These are phyloP conservation scores for Tolypocladium capitatum DNA, from an alignment of 2,329 filamentous ascomycete species.

Conservation along the genomic window DNA sequence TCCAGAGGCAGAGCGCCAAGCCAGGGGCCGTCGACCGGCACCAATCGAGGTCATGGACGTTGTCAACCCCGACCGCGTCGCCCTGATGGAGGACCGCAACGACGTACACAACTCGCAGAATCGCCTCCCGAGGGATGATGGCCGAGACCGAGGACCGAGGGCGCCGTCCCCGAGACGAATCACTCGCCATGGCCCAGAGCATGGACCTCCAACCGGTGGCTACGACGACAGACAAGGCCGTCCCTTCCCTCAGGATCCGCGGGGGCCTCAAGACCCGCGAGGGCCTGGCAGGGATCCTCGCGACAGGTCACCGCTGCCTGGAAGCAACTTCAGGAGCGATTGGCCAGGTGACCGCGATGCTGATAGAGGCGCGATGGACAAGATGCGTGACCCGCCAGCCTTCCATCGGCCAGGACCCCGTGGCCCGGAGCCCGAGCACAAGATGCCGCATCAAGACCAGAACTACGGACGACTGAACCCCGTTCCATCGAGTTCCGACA, in stretches of 20 bases:
- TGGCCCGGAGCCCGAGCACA: slow-evolving; percentile 36
- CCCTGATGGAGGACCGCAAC: slow-evolving; percentile 26
- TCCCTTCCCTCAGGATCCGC: slow-evolving; percentile 21
- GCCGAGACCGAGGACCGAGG: slow-evolving; percentile 25
- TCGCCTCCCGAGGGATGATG: slow-evolving; percentile 29
- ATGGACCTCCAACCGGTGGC: slow-evolving; percentile 16
- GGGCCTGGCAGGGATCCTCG: slow-evolving; percentile 16
- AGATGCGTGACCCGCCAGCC: slow-evolving; percentile 24
- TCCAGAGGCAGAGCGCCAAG: slow-evolving; percentile 16
- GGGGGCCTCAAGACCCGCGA: slow-evolving; percentile 17
- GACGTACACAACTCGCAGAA: slow-evolving; percentile 15
- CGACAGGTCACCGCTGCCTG: slow-evolving; percentile 17
- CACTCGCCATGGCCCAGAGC: slow-evolving; percentile 18
- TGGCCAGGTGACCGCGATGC: slow-evolving; percentile 25
- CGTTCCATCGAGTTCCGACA: slow-evolving; percentile 30
- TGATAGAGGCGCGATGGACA: slow-evolving; percentile 19
- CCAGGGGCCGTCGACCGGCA: slow-evolving; percentile 14
- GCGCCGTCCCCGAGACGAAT: slow-evolving; percentile 36
- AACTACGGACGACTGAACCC: slow-evolving; percentile 50
- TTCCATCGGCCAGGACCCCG: slow-evolving; percentile 23
- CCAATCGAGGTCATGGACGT: slow-evolving; percentile 19
- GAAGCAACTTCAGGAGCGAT: slow-evolving; percentile 18
- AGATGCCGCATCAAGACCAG: slow-evolving; percentile 39
- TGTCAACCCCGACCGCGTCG: slow-evolving; percentile 35
- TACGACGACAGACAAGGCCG: slow-evolving; percentile 36